A percentile compares a stretch with the other conserved stretches of the same genome.
phyloP scores from a whole-genome alignment of 805 yeast genomes.

The Tetrapisispora fleetii region DNA sequence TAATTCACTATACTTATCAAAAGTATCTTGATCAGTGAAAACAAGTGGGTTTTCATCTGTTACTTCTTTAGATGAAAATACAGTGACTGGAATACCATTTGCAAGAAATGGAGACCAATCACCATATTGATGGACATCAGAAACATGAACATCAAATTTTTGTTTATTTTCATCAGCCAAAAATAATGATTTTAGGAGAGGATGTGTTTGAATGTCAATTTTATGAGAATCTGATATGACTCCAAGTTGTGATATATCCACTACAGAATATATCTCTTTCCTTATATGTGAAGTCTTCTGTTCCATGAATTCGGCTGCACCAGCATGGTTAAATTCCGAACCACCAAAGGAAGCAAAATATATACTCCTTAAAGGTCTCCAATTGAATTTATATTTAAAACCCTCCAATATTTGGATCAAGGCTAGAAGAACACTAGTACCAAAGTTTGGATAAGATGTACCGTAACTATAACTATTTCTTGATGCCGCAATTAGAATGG shows the following conservation, averaged over 20 bases:
- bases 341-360: constrained; percentile 83
- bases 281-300: constrained; percentile 41
- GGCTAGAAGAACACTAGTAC: constrained; percentile 64
- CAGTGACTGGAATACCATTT: constrained; percentile 41
- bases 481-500: constrained; percentile 71
- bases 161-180: background rate
- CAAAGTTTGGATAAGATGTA: constrained; percentile 61
- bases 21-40: constrained; percentile 59
- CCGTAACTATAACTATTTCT: constrained; percentile 74
- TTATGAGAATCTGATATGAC: constrained; percentile 45
- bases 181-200: constrained; percentile 42
- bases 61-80: constrained; percentile 17
- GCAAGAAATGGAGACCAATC: constrained; percentile 61
- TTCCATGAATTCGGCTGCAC: constrained; percentile 72
- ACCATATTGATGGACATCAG: constrained; percentile 36
- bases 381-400: constrained; percentile 51
- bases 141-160: constrained; percentile 14
- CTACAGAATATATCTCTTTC: constrained; percentile 55
- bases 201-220: constrained; percentile 53
- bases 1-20: constrained; percentile 39
- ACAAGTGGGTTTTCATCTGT: constrained; percentile 39
- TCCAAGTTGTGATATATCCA: constrained; percentile 48
- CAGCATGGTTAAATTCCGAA: constrained; percentile 69
- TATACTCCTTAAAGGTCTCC: constrained; percentile 78
- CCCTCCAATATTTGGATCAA: constrained; percentile 57